Evolutionary conservation across 805 yeast genomes (phyloP).

Genomic region (Candida railenensis): DNA sequence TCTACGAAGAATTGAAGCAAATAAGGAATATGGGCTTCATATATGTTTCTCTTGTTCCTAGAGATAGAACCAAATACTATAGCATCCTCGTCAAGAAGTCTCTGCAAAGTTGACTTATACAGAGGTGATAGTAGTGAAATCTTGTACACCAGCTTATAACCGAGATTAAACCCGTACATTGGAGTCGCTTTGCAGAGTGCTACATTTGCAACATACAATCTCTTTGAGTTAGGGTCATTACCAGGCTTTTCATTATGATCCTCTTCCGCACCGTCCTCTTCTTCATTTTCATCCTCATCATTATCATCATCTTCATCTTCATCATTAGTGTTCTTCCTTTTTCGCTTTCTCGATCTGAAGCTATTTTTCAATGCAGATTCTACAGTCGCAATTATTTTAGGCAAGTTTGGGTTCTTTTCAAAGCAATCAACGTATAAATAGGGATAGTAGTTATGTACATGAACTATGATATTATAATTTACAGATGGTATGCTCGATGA

Average conservation of each 20-base stretch:
- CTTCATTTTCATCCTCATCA: conserved; percentile 15
- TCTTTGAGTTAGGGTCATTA: conserved; percentile 7
- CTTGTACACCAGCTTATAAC: conserved; percentile 64
- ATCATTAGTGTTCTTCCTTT: conserved; percentile 16
- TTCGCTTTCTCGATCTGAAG: conserved; percentile 3
- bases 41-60: conserved; percentile 20
- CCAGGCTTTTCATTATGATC: conserved; percentile 7
- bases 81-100: conserved; percentile 33
- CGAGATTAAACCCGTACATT: conserved; percentile 79
- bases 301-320: conserved; percentile 8
- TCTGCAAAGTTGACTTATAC: conserved; percentile 52
- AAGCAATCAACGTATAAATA: conserved; percentile 69
- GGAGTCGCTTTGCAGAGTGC: conserved; percentile 72
- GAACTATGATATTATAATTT: conserved; percentile 43
- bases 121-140: conserved; percentile 66
- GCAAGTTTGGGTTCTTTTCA: conserved; percentile 27
- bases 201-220: conserved; percentile 56
- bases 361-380: conserved; percentile 1
- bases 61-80: not conserved
- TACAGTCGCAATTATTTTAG: not conserved
- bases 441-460: conserved; percentile 84
- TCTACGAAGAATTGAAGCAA: conserved; percentile 78
- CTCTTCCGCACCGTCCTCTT: conserved; percentile 1
- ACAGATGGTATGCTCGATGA: not conserved
- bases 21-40: conserved; percentile 80